These are phyloP conservation scores for Pythium guiyangense DNA, from an alignment of 352 stramenopile genomes.

Conservation along the genomic window DNA sequence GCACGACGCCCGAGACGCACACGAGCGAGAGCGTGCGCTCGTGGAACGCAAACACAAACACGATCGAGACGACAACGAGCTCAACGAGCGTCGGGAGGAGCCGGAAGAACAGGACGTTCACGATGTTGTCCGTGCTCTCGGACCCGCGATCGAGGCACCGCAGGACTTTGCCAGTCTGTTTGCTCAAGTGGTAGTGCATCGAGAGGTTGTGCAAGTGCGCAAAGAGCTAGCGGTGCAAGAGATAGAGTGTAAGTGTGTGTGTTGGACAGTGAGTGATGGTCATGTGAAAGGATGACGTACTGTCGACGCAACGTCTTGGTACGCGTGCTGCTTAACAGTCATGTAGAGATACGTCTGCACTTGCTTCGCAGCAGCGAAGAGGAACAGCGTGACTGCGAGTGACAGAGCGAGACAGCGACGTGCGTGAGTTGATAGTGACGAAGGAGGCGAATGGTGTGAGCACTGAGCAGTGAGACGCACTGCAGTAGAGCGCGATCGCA, in stretches of 20 bases:
- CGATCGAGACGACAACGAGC: constrained; percentile 90
- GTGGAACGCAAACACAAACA: constrained; percentile 90
- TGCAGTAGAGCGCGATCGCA: constrained; percentile 57
- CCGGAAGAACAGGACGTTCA: constrained; percentile 97
- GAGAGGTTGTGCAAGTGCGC: constrained; percentile 92
- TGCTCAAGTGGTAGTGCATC: constrained; percentile 96
- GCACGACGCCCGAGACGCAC: constrained; percentile 88
- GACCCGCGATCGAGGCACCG: constrained; percentile 87
- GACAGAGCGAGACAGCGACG: too few relatives aligned
- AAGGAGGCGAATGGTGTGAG: not conserved
- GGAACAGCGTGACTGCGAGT: constrained; percentile 44
- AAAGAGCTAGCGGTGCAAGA: constrained; percentile 64
- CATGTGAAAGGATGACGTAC: constrained; percentile 17
- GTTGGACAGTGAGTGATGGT: not conserved
- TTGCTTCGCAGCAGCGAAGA: constrained; percentile 90
- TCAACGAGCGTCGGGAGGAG: constrained; percentile 93
- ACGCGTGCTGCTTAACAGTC: constrained; percentile 95
- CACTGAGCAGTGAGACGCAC: constrained; percentile 17
- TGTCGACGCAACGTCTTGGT: constrained; percentile 92
- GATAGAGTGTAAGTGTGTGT: not conserved
- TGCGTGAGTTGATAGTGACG: not conserved
- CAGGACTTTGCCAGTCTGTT: constrained; percentile 96
- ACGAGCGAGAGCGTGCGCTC: constrained; percentile 85
- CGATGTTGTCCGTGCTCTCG: constrained; percentile 87
- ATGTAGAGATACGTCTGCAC: constrained; percentile 91